phyloP scores from a whole-genome alignment of 805 yeast species.

The Candida krabiensis region DNA sequence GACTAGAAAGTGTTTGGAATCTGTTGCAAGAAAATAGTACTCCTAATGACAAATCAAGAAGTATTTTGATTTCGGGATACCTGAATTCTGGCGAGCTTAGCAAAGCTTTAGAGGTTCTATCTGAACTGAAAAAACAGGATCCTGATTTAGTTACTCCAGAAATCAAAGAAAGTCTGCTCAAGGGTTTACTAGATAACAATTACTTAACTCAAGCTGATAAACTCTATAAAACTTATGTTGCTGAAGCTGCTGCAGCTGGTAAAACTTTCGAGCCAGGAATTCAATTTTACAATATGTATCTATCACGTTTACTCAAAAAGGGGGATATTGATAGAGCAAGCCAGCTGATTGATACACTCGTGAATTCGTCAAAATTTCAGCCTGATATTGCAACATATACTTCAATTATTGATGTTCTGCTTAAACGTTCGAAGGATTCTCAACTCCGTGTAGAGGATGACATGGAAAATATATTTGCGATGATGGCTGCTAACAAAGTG shows the following conservation, averaged over 20 bases:
- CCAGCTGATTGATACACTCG: conserved; percentile 47
- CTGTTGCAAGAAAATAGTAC: conserved; percentile 30
- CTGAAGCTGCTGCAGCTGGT: conserved; percentile 29
- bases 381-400: conserved; percentile 69
- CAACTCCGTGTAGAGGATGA: conserved; percentile 34
- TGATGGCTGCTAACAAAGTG: conserved; percentile 39
- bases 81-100: conserved; percentile 40
- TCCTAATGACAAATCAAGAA: conserved; percentile 50
- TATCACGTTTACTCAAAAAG: conserved; percentile 40
- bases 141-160: conserved; percentile 36
- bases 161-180: conserved; percentile 45
- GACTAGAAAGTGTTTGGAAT: conserved; percentile 40
- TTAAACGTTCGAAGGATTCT: conserved; percentile 49
- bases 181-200: conserved; percentile 42
- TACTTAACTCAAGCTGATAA: conserved; percentile 42
- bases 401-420: conserved; percentile 51
- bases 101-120: conserved; percentile 41
- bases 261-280: conserved; percentile 41
- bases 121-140: conserved; percentile 33
- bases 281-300: conserved; percentile 51
- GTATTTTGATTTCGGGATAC: conserved; percentile 48
- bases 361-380: conserved; percentile 33
- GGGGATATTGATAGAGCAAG: conserved; percentile 46
- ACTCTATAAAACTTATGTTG: conserved; percentile 25
- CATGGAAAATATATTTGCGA: conserved; percentile 27